Percentiles rank a stretch among this genome's conserved stretches.
These are phyloP conservation scores for Cytospora schulzeri DNA, from an alignment of 2,329 filamentous ascomycete genomes.

Conservation along the genomic window DNA sequence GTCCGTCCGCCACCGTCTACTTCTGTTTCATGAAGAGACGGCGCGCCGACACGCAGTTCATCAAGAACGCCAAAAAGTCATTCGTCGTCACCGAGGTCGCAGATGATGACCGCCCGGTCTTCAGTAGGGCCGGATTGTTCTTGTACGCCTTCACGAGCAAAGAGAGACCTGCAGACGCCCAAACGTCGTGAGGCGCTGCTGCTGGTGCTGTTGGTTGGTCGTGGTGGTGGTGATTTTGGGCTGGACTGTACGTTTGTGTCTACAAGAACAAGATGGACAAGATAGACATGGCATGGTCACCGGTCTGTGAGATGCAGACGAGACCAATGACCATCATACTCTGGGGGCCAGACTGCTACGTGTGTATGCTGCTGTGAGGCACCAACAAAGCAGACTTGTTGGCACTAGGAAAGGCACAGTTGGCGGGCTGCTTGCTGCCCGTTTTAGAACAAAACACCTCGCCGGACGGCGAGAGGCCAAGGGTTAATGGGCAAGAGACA, in stretches of 20 bases:
- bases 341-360: neutral
- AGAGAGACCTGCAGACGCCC: neutral
- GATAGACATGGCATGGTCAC: neutral
- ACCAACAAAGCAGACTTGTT: neutral
- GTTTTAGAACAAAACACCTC: neutral
- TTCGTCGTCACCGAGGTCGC: constrained; percentile 65
- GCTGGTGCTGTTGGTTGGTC: neutral
- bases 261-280: no score
- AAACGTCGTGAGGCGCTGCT: neutral
- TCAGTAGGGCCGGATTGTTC: constrained; percentile 61
- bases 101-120: constrained; percentile 61
- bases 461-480: neutral
- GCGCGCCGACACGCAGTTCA: constrained; percentile 75
- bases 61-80: constrained; percentile 68
- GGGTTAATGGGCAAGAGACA: neutral
- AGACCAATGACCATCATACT: neutral
- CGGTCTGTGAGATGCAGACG: neutral
- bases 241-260: neutral
- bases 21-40: constrained; percentile 97
- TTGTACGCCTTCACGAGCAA: constrained; percentile 59
- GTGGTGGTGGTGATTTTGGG: neutral
- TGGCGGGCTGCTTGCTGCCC: neutral
- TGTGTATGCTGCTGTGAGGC: neutral
- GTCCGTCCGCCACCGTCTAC: constrained; percentile 64
- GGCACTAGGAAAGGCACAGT: neutral